Base-by-base conservation (phyloP, 1,284 basidiomycete species). In the Apiotrichum akiyoshidainum region DNA sequence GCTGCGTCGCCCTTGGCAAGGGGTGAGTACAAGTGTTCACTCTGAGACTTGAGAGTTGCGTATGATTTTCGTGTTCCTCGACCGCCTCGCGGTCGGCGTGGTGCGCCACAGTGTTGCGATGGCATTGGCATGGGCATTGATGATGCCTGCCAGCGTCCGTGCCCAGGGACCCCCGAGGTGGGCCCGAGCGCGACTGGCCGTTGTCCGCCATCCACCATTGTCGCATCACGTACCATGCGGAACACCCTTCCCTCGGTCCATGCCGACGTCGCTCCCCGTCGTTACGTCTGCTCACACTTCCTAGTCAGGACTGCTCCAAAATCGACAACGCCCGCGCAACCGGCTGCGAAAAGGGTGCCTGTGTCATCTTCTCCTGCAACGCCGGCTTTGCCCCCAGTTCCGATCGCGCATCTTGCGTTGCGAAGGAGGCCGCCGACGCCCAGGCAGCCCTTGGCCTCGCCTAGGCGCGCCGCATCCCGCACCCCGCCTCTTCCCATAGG, bases 241-340 rank as follows among this genome's bases (percentile, higher is more conserved):
- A 41, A 8, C 40, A 17, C 40, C 12, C 40, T 17, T 14, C 2
- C 3, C 40, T 8, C 14, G 1, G 14, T 41, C 40, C 40, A n/a
- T 8, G 2, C 35, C n/a, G n/a, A 11, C 17, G n/a, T 17, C 19
- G 11, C n/a, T 52, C 17, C 40, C 22, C 40, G 22, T 35, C 45
- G 39, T n/a, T n/a, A 35, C 41, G 21, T n/a, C 19, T 44, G 34
- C 41, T 26, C 47, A n/a, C 33, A 49, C 47, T 48, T 48, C 52
- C n/a, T 55, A 79, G 78, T 9, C 73, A 78, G 68, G 76, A 78
- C 59, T 79, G 77, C 63, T 68, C 76, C 0, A 46, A 63, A n/a
- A 78, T 79, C 42, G 54, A 71, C n/a, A 75, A 76, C 59, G 65
- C 76, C 2, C 61, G 69, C 46, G 69, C 69, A 13, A 74, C 76